A percentile compares a stretch with the other conserved stretches of the same genome.
Conservation (phyloP, 2,329 filamentous ascomycete species). For the Aspergillus novofumigatus region DNA sequence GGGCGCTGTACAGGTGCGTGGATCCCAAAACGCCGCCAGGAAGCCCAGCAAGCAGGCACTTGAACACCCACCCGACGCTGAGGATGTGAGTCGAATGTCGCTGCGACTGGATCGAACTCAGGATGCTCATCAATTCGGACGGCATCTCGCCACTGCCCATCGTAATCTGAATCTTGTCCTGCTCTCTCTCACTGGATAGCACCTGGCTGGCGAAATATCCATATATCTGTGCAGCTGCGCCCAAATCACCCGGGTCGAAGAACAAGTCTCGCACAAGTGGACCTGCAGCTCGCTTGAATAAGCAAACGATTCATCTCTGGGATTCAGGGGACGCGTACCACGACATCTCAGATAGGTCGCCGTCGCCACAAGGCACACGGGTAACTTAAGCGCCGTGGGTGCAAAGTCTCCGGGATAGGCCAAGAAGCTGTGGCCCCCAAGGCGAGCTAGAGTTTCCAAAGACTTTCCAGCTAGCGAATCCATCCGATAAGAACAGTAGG, state of each 20-base stretch:
- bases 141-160: slow-evolving; percentile 32
- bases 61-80: slow-evolving; percentile 33
- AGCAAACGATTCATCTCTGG: neutral
- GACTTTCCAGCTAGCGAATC: slow-evolving; percentile 33
- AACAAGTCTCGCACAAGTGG: slow-evolving; percentile 31
- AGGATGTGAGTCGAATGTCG: slow-evolving; percentile 22
- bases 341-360: slow-evolving; percentile 32
- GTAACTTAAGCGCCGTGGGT: slow-evolving; percentile 36
- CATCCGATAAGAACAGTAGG: slow-evolving; percentile 24
- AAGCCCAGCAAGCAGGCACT: slow-evolving; percentile 33
- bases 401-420: slow-evolving; percentile 34
- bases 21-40: slow-evolving; percentile 39
- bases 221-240: slow-evolving; percentile 34
- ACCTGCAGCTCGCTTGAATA: slow-evolving; percentile 16
- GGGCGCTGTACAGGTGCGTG: slow-evolving; percentile 25
- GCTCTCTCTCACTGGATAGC: slow-evolving; percentile 31
- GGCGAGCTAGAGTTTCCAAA: slow-evolving; percentile 39
- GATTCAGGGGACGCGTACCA: slow-evolving; percentile 24
- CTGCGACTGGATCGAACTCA: slow-evolving; percentile 9
- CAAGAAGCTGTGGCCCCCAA: slow-evolving; percentile 41
- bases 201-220: slow-evolving; percentile 39
- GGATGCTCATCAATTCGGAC: slow-evolving; percentile 14
- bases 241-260: slow-evolving; percentile 31
- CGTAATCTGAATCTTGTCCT: slow-evolving; percentile 31
- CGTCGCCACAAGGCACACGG: slow-evolving; percentile 42